Evolutionary conservation across 192 early-diverging fungal species (phyloP), one percentile per base, ranked within the genome.

Genomic region (Coemansia sp.): DNA sequence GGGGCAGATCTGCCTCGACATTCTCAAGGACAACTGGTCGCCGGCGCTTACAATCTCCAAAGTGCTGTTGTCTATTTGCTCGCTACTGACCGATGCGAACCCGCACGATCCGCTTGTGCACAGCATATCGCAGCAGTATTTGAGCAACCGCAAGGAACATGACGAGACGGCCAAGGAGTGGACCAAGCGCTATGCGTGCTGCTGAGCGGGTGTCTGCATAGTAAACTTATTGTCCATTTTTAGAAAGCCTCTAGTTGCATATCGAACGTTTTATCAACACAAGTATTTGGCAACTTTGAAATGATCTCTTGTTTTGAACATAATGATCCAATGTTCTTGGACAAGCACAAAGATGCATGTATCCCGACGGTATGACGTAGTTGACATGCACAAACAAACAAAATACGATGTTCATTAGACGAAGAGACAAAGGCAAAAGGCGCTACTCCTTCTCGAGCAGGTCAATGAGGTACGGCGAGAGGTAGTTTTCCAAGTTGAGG

Each of bases 21-120:
- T 96, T 38, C 81, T 98, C 37, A 98, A 98, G 79, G 95, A 98
- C 68, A 94, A 98, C 72, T 98, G 95, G 96, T 93, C 90, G 49
- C 96, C 95, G 19, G 94, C 92, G 24, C 72, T 98, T 58, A 97
- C 96, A 11, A 94, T 96, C 63, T 92, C 93, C 38, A 97, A 97
- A 79, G 95, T 98, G 11, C 73, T 98, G 66, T 82, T 98, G n/a
- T 94, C 93, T 2, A 92, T 98, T 65, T 92, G 90, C 72, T 94
- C 92, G 10, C 81, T 98, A 39, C 83, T 98, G n/a, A 93, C 92
- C 1, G 95, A 98, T 70, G 87, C 94, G 11, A 96, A 96, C 81
- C 96, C 95, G 59, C 87, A 90, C 82, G 94, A 98, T 71, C 96
- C 96, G 14, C 84, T 97, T 55, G 94, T 97, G 7, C 88, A 87